Base-by-base conservation (phyloP, 2,329 filamentous ascomycete species). In the Colletotrichum sp. region DNA sequence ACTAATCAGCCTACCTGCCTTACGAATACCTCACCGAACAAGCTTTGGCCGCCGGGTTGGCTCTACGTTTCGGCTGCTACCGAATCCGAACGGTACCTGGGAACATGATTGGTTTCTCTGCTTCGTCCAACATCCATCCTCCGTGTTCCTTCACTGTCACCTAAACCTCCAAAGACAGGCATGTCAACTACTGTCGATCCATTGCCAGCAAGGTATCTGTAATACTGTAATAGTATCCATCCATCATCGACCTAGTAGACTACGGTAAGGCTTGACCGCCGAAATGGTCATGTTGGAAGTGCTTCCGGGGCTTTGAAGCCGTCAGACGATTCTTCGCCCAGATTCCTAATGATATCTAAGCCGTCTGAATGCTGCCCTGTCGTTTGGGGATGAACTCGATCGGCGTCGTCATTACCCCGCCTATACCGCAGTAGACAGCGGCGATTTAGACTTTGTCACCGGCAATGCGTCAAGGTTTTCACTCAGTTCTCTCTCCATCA, bases 21-120 rank as follows among this genome's bases (percentile, higher is more conserved):
- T 38, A 18, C 36, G 36, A 38, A 38, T 38, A 36, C 28, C 61
- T 55, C 36, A 65, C n/a, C 48, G 32, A 55, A 32, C 16, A 73
- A 73, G 69, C 73, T 73, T 73, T 73, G 73, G 36, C 56, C 34
- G 64, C 56, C 28, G 32, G 58, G 70, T 18, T 73, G 43, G 55
- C 65, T 66, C 8, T 73, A 70, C 62, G 64, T 75, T 73, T 75
- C 73, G 64, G 73, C 70, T 73, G 65, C 64, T 68, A 69, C 64
- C 64, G 64, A 75, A 58, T 75, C 69, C 73, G 73, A 72, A 64
- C 38, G 18, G 58, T 34, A 73, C 10, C 16, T 58, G 30, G 21
- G 30, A 32, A 30, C 26, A 15, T 34, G 32, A 52, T 21, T 34
- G 61, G 32, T 66, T 56, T 43, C 66, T 71, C 8, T 69, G 21